Evolutionary conservation across 371 early-diverging fungal genomes (phyloP), one percentile per base, ranked within the genome.

Genomic region (Mortierella sp.): DNA sequence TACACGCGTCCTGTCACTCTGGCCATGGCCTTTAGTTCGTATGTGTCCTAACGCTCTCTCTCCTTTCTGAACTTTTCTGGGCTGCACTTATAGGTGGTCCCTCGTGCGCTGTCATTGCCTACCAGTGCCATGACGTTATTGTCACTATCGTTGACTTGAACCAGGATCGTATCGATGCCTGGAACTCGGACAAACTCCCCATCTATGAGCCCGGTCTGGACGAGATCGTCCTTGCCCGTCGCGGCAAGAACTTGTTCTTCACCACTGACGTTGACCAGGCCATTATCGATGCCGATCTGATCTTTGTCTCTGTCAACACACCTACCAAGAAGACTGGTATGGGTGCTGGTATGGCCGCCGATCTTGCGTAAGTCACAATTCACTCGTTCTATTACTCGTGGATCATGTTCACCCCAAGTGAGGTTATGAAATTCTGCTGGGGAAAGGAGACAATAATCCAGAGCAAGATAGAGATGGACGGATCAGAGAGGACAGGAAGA

Each of bases 121-220:
- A 96, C 95, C 7, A 93, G 94, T 96, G 96, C 84, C 95, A 91
- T 42, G 84, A 92, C 62, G 83, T 96, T 79, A 87, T 92, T 78
- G 95, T 96, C 34, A 94, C 95, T 30, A 94, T 97, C 49, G 93
- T 93, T 27, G 95, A 95, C 75, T 82, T 89, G 65, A 90, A 90
- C 82, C 83, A 86, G 46, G 75, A 60, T 53, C 90, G 94, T 70
- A 95, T 96, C 67, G 89, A 87, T 43, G 91, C 92, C 23, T 96
- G 97, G 97, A 96, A 96, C 81, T 92, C 93, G 15, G 87, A 89
- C 64, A 68, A 81, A 28, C 85, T 96, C 26, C 97, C 97, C 43
- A 93, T 96, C 71, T 96, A 91, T 70, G 97, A 96, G 78, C 95
- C 95, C 6, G 95, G 95, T 28, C 89, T 96, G 37, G 92, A 94